Evolutionary conservation across 441 rosid species (phyloP).

Genomic region (Bruguiera hainesii): DNA sequence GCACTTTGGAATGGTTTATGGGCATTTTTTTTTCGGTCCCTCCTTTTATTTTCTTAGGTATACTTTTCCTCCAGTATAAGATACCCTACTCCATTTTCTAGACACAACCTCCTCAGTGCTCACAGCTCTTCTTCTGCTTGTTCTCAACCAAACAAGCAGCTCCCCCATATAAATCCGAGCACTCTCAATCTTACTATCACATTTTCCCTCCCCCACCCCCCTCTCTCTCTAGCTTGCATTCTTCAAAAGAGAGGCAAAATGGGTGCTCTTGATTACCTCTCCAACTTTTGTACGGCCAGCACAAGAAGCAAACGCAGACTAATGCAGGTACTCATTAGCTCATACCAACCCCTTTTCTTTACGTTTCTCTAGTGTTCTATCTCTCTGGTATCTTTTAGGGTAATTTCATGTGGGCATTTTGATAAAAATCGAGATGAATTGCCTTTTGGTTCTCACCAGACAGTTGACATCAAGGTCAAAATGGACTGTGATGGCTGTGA

Average conservation of each 20-base stretch:
- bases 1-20: conserved; percentile 22
- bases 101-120: neutral
- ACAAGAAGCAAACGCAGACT: conserved; percentile 73
- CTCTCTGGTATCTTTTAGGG: neutral
- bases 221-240: conserved; percentile 11
- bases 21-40: conserved; percentile 1
- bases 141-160: neutral
- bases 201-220: neutral
- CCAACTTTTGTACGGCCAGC: conserved; percentile 67
- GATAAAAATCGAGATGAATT: neutral
- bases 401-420: neutral
- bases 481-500: conserved; percentile 98
- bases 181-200: neutral
- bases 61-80: conserved; percentile 10
- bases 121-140: conserved; percentile 9
- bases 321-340: conserved; percentile 58
- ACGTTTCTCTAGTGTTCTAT: conserved; percentile 3
- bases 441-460: conserved; percentile 35
- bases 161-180: conserved; percentile 5
- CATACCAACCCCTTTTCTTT: neutral
- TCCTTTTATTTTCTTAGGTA: neutral
- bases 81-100: neutral
- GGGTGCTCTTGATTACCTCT: conserved; percentile 87
- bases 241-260: conserved; percentile 35
- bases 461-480: conserved; percentile 92